These are phyloP conservation scores for Clavulina sp. DNA, from an alignment of 768 basidiomycete genomes.

Conservation along the genomic window DNA sequence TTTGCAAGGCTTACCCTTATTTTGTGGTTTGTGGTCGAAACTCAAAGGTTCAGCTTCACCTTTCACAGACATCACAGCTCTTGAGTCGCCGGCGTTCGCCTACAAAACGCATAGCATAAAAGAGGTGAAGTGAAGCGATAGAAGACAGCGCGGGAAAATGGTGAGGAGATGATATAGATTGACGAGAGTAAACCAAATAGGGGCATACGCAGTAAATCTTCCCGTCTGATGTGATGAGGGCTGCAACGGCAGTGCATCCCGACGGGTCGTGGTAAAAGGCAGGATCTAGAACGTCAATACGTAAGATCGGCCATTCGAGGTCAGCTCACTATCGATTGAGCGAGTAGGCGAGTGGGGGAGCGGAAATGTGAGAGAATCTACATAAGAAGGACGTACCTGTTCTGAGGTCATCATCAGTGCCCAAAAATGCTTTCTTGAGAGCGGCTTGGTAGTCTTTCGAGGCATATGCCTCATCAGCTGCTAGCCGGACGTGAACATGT, in stretches of 20 bases:
- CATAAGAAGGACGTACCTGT: constrained; percentile 32
- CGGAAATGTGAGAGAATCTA: constrained; percentile 15
- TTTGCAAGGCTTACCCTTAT: constrained; percentile 38
- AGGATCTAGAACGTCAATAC: constrained; percentile 45
- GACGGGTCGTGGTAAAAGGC: constrained; percentile 81
- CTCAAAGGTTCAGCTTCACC: constrained; percentile 81
- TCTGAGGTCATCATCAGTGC: constrained; percentile 86
- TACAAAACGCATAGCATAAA: too few relatives aligned
- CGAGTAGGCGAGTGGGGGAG: background rate
- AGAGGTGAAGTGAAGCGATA: constrained; percentile 4
- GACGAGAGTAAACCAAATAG: background rate
- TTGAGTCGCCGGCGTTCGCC: constrained; percentile 97
- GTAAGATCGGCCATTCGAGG: too few relatives aligned
- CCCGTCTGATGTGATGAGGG: constrained; percentile 56
- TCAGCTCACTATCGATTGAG: too few relatives aligned
- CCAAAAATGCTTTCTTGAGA: constrained; percentile 76
- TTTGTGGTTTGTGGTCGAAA: constrained; percentile 90
- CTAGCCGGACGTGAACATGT: constrained; percentile 62
- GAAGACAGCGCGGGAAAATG: constrained; percentile 1
- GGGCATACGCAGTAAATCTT: constrained; percentile 63
- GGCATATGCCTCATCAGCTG: constrained; percentile 54
- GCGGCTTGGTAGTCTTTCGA: constrained; percentile 54
- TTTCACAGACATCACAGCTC: constrained; percentile 69
- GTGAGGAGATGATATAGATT: background rate
- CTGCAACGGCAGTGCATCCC: constrained; percentile 89